Percentiles rank a stretch among this genome's conserved stretches.
Evolutionary conservation across 2,329 filamentous ascomycete species (phyloP).

Genomic region (Coleophoma cylindrospora): DNA sequence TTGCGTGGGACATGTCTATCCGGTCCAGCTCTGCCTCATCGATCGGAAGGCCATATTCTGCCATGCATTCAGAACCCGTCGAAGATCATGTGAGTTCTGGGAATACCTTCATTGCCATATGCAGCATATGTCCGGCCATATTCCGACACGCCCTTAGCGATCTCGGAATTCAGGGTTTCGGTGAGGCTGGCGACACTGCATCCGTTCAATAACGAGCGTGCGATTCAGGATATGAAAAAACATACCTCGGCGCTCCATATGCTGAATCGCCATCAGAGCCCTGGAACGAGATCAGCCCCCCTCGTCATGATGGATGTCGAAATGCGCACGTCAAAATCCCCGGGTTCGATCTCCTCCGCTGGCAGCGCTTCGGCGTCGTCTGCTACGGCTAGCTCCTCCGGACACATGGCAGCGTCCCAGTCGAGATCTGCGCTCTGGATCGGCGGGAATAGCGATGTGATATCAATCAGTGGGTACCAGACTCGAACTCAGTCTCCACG

Average conservation of each 20-base stretch:
- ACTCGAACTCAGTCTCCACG: too few relatives aligned
- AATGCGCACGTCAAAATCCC: background rate
- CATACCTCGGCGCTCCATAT: slow-evolving; percentile 5
- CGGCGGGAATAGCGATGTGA: too few relatives aligned
- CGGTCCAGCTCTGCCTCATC: slow-evolving; percentile 35
- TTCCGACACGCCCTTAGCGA: slow-evolving; percentile 15
- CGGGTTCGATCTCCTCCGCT: background rate
- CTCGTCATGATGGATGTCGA: background rate
- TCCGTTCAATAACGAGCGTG: too few relatives aligned
- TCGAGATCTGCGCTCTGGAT: too few relatives aligned
- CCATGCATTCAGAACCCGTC: too few relatives aligned
- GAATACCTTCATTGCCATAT: slow-evolving; percentile 15
- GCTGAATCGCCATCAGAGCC: slow-evolving; percentile 13
- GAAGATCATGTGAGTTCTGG: too few relatives aligned
- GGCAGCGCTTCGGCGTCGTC: too few relatives aligned
- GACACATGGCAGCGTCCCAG: too few relatives aligned
- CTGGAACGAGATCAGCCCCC: background rate
- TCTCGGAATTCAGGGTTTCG: slow-evolving; percentile 14
- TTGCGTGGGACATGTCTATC: slow-evolving; percentile 34
- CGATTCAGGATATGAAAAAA: background rate
- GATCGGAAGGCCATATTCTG: slow-evolving; percentile 35
- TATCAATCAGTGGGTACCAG: too few relatives aligned
- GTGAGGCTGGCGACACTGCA: slow-evolving; percentile 12
- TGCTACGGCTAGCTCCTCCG: too few relatives aligned
- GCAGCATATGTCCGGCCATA: slow-evolving; percentile 21